Evolutionary conservation across 495 filamentous ascomycete genomes (phyloP), one percentile per base, ranked within the genome.

Genomic region (Xylaria scruposa): DNA sequence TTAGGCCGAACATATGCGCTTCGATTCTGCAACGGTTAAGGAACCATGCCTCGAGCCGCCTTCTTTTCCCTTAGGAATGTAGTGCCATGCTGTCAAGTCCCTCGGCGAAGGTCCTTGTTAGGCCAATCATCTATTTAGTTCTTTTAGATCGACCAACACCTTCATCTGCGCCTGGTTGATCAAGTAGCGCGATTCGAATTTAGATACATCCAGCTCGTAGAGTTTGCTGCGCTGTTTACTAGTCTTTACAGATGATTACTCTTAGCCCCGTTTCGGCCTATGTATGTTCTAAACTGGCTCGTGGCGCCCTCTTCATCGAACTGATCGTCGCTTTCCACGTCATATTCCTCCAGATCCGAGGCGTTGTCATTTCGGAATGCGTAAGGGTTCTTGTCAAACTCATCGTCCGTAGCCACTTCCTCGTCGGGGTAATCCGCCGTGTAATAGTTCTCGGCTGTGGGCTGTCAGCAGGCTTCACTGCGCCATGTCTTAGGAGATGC

Each of bases 401-500:
- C 85, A 72, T 89, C 87, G 66, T 87, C 85, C 61, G 83, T 85
- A 7, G 83, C 85, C 17, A 89, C 82, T 58, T 89, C 87, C 26
- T 89, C 86, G 46, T 89, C 86, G 8, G 87, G 87, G 56, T 89
- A 89, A 53, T 89, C 87, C 10, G 84, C 81, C 0, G 83, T 76
- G 66, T 87, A 87, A 71, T 88, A 84, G 74, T 88, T 84, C 75
- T 89, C 87, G 49, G 86, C 86, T 88, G 59, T n/a, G 67, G 49
- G 8, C 17, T 17, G 70, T 78, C 59, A 74, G 70, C 59, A 61
- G 24, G 36, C 49, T 58, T 13, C 46, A 24, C 36, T 46, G 36
- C 19, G 24, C 42, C 8, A 33, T 31, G 26, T 26, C 7, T 19
- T 40, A 51, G 29, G 56, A 15, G 15, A 15, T 13, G 17, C n/a